Conservation (phyloP, 306 rosid species). For the Luffa acutangula region DNA sequence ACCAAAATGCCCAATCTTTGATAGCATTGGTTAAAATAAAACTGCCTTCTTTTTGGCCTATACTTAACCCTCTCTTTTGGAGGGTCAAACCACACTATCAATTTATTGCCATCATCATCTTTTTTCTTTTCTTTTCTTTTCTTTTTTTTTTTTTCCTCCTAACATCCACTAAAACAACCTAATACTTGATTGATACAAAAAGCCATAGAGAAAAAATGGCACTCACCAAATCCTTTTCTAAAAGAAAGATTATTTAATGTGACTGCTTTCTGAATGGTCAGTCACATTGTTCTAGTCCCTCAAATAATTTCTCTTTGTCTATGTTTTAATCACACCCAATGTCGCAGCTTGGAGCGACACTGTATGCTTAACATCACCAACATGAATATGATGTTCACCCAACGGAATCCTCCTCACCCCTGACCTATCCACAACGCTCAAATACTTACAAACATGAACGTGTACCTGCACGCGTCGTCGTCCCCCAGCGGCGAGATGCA, state of each 20-base stretch:
- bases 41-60: background rate
- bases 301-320: background rate
- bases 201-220: background rate
- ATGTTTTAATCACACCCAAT: constrained; percentile 46
- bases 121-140: too few species aligned
- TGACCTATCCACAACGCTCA: constrained; percentile 63
- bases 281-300: background rate
- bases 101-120: background rate
- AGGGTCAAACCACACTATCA: background rate
- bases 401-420: constrained; percentile 72
- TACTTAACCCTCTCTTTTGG: background rate
- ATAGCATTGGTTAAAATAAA: background rate
- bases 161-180: background rate
- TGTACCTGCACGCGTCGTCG: constrained; percentile 32
- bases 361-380: constrained; percentile 49
- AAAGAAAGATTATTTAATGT: too few species aligned
- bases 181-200: background rate
- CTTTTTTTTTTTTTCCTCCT: too few species aligned
- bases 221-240: background rate
- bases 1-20: background rate
- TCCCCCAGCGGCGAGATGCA: constrained; percentile 38
- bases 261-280: background rate
- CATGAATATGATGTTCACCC: constrained; percentile 50
- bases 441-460: constrained; percentile 65
- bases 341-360: constrained; percentile 46